A percentile compares a stretch with the other conserved stretches of the same genome.
phyloP scores from a whole-genome alignment of 2,329 filamentous ascomycete genomes.

The Arachnomyces sp. region DNA sequence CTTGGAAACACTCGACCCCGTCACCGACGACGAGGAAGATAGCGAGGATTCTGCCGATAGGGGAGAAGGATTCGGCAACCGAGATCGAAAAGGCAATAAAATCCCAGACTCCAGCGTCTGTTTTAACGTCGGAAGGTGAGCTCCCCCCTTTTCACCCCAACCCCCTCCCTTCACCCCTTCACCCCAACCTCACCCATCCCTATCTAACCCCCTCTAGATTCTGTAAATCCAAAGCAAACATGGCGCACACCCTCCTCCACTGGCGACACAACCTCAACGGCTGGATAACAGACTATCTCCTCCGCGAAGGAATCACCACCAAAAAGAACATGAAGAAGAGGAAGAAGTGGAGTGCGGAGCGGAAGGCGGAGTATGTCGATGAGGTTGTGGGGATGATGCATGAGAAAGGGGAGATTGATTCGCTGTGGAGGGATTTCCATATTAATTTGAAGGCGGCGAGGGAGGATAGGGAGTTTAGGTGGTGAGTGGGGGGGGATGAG shows the following conservation, averaged over 20 bases:
- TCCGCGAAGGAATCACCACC: conserved; percentile 48
- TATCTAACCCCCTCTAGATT: conserved; percentile 25
- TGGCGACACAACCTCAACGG: conserved; percentile 69
- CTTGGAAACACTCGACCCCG: conserved; percentile 55
- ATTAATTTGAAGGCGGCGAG: conserved; percentile 51
- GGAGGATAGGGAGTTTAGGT: conserved; percentile 32
- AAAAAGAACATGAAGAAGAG: conserved; percentile 52
- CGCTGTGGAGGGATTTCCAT: conserved; percentile 59
- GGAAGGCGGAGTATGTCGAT: conserved; percentile 53
- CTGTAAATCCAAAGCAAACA: conserved; percentile 57
- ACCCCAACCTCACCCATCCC: background rate
- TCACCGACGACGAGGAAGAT: conserved; percentile 37
- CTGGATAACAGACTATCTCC: conserved; percentile 58
- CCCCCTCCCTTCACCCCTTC: background rate
- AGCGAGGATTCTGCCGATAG: conserved; percentile 30
- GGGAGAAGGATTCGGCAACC: conserved; percentile 19
- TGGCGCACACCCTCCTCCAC: conserved; percentile 63
- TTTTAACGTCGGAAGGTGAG: conserved; percentile 47
- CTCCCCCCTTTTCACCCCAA: conserved; percentile 1
- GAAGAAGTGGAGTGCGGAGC: conserved; percentile 52
- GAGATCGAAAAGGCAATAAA: conserved; percentile 41
- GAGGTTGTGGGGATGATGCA: conserved; percentile 59
- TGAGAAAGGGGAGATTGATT: conserved; percentile 48
- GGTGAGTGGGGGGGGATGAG: no score
- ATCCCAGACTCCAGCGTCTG: conserved; percentile 38